Percentiles rank a stretch among this genome's conserved stretches.
Evolutionary conservation across 805 yeast genomes (phyloP).

Genomic region (Teunomyces atbi): DNA sequence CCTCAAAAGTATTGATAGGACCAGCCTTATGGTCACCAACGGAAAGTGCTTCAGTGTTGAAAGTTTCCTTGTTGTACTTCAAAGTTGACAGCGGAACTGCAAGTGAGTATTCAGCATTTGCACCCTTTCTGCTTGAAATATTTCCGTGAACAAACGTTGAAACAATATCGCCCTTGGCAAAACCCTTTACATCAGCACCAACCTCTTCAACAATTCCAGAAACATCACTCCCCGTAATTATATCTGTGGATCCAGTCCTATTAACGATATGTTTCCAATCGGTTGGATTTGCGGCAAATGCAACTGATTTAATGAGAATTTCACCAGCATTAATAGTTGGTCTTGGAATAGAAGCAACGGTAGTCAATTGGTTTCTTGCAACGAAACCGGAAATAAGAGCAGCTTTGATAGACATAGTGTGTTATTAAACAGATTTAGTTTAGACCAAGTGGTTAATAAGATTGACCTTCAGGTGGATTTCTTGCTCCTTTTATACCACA

Average conservation of each 20-base stretch:
- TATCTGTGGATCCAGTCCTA: slow-evolving; percentile 44
- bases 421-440: background rate
- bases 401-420: background rate
- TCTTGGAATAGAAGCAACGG: slow-evolving; percentile 25
- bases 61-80: slow-evolving; percentile 21
- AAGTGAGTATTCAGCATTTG: slow-evolving; percentile 54
- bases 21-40: slow-evolving; percentile 32
- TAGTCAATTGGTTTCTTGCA: slow-evolving; percentile 4
- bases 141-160: slow-evolving; percentile 58
- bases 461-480: background rate
- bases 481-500: background rate
- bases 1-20: slow-evolving; percentile 51
- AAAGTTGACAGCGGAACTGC: slow-evolving; percentile 35
- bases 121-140: slow-evolving; percentile 48
- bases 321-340: slow-evolving; percentile 35
- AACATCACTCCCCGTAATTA: slow-evolving; percentile 60
- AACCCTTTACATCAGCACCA: slow-evolving; percentile 39
- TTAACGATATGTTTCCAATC: slow-evolving; percentile 61
- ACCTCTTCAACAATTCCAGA: slow-evolving; percentile 55
- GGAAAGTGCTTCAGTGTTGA: slow-evolving; percentile 14
- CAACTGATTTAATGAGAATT: slow-evolving; percentile 49
- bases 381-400: background rate
- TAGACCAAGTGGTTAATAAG: background rate
- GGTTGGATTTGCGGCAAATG: slow-evolving; percentile 65
- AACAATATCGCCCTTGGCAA: slow-evolving; percentile 47